Evolutionary conservation across 176 grass and related monocot species (phyloP).

Genomic region (Cenchrus americanus): DNA sequence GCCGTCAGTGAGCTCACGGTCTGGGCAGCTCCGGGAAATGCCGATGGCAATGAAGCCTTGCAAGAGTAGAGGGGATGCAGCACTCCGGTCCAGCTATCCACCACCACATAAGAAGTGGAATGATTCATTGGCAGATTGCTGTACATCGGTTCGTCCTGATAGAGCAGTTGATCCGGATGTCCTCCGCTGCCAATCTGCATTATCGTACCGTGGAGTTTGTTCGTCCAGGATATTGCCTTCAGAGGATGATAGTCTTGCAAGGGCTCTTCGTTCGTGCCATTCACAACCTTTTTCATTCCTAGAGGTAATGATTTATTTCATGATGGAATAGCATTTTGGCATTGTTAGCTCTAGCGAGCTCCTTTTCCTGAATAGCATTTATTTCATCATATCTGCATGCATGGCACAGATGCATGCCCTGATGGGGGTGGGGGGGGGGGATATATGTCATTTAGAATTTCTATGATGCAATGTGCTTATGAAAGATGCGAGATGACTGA

Average conservation of each 20-base stretch:
- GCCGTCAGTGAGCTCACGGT: constrained; percentile 21
- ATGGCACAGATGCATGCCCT: not conserved
- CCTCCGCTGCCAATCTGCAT: constrained; percentile 56
- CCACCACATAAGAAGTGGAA: constrained; percentile 35
- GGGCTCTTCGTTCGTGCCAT: constrained; percentile 77
- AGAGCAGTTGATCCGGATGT: constrained; percentile 41
- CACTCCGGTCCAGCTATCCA: constrained; percentile 41
- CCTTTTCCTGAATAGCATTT: no score
- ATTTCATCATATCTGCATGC: not conserved
- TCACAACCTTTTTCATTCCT: constrained; percentile 88
- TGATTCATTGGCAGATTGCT: constrained; percentile 52
- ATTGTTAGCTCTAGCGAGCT: no score
- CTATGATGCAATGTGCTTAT: not conserved
- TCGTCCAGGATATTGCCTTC: constrained; percentile 79
- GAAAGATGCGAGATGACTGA: constrained; percentile 23
- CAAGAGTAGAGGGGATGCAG: constrained; percentile 38
- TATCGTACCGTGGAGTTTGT: constrained; percentile 69
- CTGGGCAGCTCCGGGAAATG: constrained; percentile 30
- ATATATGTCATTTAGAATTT: not conserved
- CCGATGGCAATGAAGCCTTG: constrained; percentile 19
- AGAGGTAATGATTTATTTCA: constrained; percentile 52
- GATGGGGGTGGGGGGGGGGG: no score
- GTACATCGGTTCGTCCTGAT: constrained; percentile 32
- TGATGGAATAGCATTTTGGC: not conserved
- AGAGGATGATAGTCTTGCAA: constrained; percentile 81